A percentile compares a stretch with the other conserved stretches of the same genome.
Evolutionary conservation across 2,329 filamentous ascomycete species (phyloP).

Genomic region (Nigrospora osmanthi): DNA sequence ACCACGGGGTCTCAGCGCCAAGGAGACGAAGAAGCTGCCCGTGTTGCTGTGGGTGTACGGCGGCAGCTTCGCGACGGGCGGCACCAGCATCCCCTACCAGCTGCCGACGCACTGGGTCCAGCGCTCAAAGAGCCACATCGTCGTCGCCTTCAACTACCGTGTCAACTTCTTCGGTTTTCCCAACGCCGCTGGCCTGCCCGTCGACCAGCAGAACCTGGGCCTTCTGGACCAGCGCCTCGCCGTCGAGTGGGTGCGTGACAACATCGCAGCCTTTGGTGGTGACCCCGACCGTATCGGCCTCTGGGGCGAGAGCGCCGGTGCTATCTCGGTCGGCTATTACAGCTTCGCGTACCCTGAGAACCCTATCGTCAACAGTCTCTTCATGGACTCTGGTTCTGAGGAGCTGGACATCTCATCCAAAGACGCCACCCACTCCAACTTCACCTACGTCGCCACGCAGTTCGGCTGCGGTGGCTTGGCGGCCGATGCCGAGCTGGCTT

Average conservation of each 20-base stretch:
- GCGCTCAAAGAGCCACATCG: constrained; percentile 13
- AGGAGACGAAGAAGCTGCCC: neutral
- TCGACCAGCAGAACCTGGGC: constrained; percentile 32
- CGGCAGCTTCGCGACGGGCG: constrained; percentile 29
- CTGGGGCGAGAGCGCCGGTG: constrained; percentile 39
- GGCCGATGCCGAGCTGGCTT: constrained; percentile 21
- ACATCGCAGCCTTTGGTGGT: constrained; percentile 40
- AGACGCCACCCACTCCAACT: constrained; percentile 20
- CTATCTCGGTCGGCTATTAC: constrained; percentile 29
- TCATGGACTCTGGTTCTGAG: constrained; percentile 32
- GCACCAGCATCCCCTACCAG: constrained; percentile 26
- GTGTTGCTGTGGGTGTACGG: constrained; percentile 13
- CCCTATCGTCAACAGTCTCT: constrained; percentile 32
- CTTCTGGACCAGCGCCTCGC: constrained; percentile 41
- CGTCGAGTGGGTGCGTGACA: constrained; percentile 40
- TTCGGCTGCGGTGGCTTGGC: constrained; percentile 21
- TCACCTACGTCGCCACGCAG: constrained; percentile 24
- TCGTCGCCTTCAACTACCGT: constrained; percentile 32
- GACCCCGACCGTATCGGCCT: constrained; percentile 31
- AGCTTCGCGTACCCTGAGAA: constrained; percentile 36
- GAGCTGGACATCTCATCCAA: constrained; percentile 15
- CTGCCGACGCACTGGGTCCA: constrained; percentile 26
- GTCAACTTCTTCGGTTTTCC: constrained; percentile 26
- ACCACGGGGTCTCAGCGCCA: neutral
- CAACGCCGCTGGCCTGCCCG: constrained; percentile 16